Evolutionary conservation across 208 protist genomes (phyloP).

Genomic region (Leishmania mexicana): DNA sequence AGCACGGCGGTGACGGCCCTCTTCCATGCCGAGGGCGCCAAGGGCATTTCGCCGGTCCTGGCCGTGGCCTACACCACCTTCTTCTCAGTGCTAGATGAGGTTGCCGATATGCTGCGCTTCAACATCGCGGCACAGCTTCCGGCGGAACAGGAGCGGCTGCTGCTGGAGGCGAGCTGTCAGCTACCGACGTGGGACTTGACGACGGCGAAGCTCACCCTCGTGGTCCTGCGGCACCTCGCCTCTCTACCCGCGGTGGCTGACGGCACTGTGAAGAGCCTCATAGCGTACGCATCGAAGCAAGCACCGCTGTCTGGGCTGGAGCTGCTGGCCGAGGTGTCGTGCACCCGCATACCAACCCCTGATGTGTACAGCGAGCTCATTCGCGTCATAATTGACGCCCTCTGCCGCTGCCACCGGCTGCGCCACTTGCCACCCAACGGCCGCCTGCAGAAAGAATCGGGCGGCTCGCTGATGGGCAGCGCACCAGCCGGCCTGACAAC

Average conservation of each 20-base stretch:
- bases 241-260: slow-evolving; percentile 58
- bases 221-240: slow-evolving; percentile 76
- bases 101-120: slow-evolving; percentile 59
- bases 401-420: slow-evolving; percentile 74
- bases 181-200: slow-evolving; percentile 57
- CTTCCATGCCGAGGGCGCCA: slow-evolving; percentile 39
- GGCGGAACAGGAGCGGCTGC: slow-evolving; percentile 35
- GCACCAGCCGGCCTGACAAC: slow-evolving; percentile 18
- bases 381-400: slow-evolving; percentile 51
- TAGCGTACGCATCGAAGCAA: slow-evolving; percentile 61
- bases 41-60: slow-evolving; percentile 35
- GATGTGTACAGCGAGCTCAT: slow-evolving; percentile 73
- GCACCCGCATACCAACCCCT: slow-evolving; percentile 69
- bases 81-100: slow-evolving; percentile 71
- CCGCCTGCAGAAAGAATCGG: slow-evolving; percentile 46
- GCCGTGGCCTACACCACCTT: slow-evolving; percentile 60
- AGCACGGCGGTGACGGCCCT: slow-evolving; percentile 45
- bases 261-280: slow-evolving; percentile 60
- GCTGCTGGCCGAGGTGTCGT: slow-evolving; percentile 75
- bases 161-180: slow-evolving; percentile 63
- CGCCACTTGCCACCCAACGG: slow-evolving; percentile 85
- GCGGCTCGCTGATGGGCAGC: slow-evolving; percentile 20
- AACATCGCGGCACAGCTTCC: slow-evolving; percentile 69
- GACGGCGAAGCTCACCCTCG: slow-evolving; percentile 66
- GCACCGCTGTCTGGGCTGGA: slow-evolving; percentile 67